phyloP scores from a whole-genome alignment of 768 basidiomycete genomes.

The Lactarius hengduanensis region DNA sequence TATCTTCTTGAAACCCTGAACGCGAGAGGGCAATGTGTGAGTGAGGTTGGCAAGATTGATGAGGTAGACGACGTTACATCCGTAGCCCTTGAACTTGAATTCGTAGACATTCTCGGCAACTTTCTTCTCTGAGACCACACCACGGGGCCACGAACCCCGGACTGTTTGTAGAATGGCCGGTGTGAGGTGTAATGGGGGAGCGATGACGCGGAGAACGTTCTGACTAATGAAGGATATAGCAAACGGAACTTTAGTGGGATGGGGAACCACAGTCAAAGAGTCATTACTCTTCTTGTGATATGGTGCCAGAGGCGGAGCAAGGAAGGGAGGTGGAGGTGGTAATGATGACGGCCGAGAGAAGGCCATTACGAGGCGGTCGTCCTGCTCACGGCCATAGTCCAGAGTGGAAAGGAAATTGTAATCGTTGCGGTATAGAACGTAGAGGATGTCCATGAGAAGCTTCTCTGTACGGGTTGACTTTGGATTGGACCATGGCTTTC shows the following conservation, averaged over 20 bases:
- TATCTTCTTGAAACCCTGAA: conserved; percentile 76
- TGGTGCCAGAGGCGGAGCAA: conserved; percentile 39
- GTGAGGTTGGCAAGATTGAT: conserved; percentile 23
- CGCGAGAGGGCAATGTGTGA: conserved; percentile 19
- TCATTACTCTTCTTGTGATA: conserved; percentile 30
- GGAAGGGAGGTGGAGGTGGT: conserved; percentile 32
- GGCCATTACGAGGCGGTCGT: conserved; percentile 68
- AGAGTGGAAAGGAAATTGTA: conserved; percentile 65
- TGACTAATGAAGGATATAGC: conserved; percentile 71
- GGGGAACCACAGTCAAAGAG: conserved; percentile 8
- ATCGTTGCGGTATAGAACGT: conserved; percentile 60
- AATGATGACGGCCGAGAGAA: conserved; percentile 54
- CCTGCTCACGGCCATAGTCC: conserved; percentile 75
- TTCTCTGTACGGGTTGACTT: conserved; percentile 66
- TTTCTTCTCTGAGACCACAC: conserved; percentile 76
- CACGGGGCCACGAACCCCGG: conserved; percentile 74
- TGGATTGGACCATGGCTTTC: conserved; percentile 71
- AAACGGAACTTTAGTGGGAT: conserved; percentile 43
- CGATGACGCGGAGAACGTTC: conserved; percentile 68
- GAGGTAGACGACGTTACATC: conserved; percentile 48
- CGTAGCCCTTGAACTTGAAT: conserved; percentile 80
- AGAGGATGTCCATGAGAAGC: conserved; percentile 65
- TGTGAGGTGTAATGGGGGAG: conserved; percentile 72
- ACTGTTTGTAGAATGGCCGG: conserved; percentile 82
- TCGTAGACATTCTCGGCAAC: conserved; percentile 69